Percentiles rank a stretch among this genome's conserved stretches.
phyloP scores from a whole-genome alignment of 805 yeast species.

The Blastobotrys terrestris region DNA sequence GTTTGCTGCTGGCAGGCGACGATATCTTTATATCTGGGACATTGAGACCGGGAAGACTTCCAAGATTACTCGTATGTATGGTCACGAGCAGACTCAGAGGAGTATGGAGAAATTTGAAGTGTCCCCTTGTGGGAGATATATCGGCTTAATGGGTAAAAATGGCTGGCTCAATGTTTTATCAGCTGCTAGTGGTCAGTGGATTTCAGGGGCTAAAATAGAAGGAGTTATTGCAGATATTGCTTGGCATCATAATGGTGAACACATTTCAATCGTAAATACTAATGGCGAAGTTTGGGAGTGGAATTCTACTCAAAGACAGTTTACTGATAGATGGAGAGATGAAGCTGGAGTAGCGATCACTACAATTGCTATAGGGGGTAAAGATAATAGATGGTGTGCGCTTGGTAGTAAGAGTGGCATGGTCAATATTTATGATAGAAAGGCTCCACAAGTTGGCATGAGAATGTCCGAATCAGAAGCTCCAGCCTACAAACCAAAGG shows the following conservation, averaged over 20 bases:
- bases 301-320: constrained; percentile 43
- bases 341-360: constrained; percentile 83
- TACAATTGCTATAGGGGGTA: constrained; percentile 55
- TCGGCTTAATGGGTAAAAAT: constrained; percentile 74
- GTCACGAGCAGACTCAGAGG: constrained; percentile 78
- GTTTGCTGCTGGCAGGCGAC: constrained; percentile 85
- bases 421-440: constrained; percentile 65
- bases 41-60: constrained; percentile 67
- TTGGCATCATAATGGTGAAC: constrained; percentile 45
- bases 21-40: constrained; percentile 91
- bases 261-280: constrained; percentile 57
- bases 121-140: constrained; percentile 62
- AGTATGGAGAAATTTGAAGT: constrained; percentile 82
- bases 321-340: constrained; percentile 73
- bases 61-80: constrained; percentile 83
- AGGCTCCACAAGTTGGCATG: constrained; percentile 19
- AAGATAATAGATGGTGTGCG: constrained; percentile 72
- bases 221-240: constrained; percentile 80
- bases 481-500: constrained; percentile 45
- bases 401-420: constrained; percentile 85
- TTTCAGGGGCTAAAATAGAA: constrained; percentile 81
- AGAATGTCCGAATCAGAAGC: constrained; percentile 26
- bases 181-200: constrained; percentile 77
- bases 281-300: constrained; percentile 92
- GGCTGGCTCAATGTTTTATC: constrained; percentile 88